phyloP scores from a whole-genome alignment of 2,329 filamentous ascomycete genomes.

The Xylaria sp. region DNA sequence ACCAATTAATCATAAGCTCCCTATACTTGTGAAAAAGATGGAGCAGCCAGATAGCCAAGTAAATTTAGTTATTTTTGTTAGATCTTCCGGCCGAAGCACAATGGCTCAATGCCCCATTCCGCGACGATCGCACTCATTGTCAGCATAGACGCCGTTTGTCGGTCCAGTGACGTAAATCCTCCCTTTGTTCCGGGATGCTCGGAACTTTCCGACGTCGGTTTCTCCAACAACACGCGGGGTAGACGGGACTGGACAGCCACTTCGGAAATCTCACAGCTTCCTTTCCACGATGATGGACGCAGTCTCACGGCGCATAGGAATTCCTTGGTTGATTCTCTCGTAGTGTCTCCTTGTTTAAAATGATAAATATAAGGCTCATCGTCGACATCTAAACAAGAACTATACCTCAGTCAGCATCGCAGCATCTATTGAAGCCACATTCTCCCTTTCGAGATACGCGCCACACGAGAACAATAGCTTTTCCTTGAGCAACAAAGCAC shows the following conservation, averaged over 20 bases:
- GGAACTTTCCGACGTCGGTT: constrained; percentile 8
- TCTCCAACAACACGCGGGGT: not conserved
- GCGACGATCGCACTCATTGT: too few species aligned
- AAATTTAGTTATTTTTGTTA: too few species aligned
- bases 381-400: not conserved
- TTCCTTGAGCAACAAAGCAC: not conserved
- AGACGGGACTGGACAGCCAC: not conserved
- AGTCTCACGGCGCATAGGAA: not conserved
- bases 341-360: not conserved
- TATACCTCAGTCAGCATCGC: not conserved
- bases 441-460: not conserved
- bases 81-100: too few species aligned
- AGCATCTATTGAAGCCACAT: not conserved
- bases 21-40: too few species aligned
- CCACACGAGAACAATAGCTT: not conserved
- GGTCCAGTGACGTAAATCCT: constrained; percentile 29
- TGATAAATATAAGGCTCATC: not conserved
- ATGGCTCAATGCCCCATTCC: too few species aligned
- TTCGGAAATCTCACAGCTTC: not conserved
- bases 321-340: not conserved
- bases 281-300: not conserved
- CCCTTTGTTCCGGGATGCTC: constrained; percentile 30
- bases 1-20: too few species aligned
- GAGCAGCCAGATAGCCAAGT: too few species aligned
- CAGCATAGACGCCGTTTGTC: too few species aligned